Conservation (phyloP, 2,329 filamentous ascomycete species). For the Beauveria caledonica region DNA sequence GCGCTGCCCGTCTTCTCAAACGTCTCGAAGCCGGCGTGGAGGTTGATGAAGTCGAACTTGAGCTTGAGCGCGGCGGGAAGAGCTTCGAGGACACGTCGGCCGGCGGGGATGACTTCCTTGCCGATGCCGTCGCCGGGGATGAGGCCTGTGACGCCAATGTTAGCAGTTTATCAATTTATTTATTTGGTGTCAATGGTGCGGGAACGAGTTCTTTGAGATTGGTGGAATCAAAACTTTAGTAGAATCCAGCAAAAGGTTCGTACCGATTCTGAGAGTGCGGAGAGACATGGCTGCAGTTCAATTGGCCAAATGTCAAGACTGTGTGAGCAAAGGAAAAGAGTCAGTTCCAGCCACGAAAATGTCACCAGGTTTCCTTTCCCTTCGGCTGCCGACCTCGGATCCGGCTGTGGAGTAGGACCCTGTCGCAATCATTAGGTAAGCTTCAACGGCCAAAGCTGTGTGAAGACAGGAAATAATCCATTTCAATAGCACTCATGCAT, state of each 20-base stretch:
- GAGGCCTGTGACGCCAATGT: constrained; percentile 53
- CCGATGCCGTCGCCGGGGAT: constrained; percentile 98
- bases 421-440: neutral
- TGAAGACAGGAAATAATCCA: neutral
- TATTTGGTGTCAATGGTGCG: neutral
- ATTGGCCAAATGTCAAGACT: neutral
- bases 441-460: neutral
- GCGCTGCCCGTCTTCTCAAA: constrained; percentile 86
- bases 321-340: neutral
- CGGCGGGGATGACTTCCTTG: constrained; percentile 94
- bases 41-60: constrained; percentile 89
- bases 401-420: neutral
- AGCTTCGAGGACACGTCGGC: constrained; percentile 83
- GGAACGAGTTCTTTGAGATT: no score
- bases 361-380: neutral
- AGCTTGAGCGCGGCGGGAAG: constrained; percentile 84
- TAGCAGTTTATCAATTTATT: neutral
- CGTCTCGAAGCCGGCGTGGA: constrained; percentile 86
- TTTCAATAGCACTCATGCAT: neutral
- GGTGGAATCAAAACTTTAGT: no score
- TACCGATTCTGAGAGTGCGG: constrained; percentile 36
- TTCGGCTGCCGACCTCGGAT: constrained; percentile 11
- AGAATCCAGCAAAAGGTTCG: neutral
- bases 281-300: constrained; percentile 26
- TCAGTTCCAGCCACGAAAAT: neutral